Evolutionary conservation across 2,329 filamentous ascomycete genomes (phyloP).

Genomic region (Ceratocystis smalleyi): DNA sequence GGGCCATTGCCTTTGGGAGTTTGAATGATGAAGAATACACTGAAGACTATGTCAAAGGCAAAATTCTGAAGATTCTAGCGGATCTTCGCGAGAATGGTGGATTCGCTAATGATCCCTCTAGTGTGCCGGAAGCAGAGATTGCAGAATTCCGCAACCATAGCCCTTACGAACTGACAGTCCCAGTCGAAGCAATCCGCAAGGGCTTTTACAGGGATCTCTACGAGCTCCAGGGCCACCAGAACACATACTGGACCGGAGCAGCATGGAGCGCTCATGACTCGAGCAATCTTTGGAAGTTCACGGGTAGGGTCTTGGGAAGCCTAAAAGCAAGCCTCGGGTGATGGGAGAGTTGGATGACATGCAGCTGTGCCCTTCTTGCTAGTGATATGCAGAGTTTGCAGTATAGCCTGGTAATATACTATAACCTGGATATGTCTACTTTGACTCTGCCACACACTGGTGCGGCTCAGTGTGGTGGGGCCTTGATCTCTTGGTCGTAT

Average conservation of each 20-base stretch:
- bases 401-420: too few relatives aligned
- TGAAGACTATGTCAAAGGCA: conserved; percentile 16
- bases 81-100: conserved; percentile 12
- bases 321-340: neutral
- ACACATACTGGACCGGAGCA: conserved; percentile 27
- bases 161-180: conserved; percentile 22
- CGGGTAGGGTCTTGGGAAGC: conserved; percentile 16
- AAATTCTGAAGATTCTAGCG: conserved; percentile 15
- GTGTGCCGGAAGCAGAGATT: conserved; percentile 19
- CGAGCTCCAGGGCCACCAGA: conserved; percentile 24
- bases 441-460: too few relatives aligned
- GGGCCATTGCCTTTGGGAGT: conserved; percentile 15
- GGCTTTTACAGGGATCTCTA: conserved; percentile 26
- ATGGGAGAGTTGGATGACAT: neutral
- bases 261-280: conserved; percentile 19
- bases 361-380: neutral
- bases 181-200: conserved; percentile 20
- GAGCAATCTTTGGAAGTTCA: conserved; percentile 20
- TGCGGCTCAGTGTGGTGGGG: too few relatives aligned
- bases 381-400: too few relatives aligned
- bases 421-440: too few relatives aligned
- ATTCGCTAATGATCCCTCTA: neutral
- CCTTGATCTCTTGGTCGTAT: too few relatives aligned
- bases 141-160: conserved; percentile 23
- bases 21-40: conserved; percentile 13